Percentiles rank a stretch among this genome's conserved stretches.
Conservation (phyloP, 208 protist genomes). For the Blastocrithidia nonstop region DNA sequence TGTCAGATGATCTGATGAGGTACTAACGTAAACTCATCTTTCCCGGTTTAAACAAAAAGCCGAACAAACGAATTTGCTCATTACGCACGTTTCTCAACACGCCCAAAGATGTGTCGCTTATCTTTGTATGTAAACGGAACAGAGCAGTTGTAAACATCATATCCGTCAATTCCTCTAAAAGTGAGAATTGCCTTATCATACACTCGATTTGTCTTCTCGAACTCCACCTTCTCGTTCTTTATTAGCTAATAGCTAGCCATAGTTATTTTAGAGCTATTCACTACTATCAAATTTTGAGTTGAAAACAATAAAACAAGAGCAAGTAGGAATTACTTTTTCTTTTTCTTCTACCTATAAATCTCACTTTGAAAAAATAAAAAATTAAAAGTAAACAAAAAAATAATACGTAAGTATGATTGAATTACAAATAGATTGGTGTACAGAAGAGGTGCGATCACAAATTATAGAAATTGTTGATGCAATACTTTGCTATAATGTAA, state of each 20-base stretch:
- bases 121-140: slow-evolving; percentile 32
- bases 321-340: too few relatives aligned
- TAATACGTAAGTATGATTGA: too few relatives aligned
- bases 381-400: too few relatives aligned
- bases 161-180: slow-evolving; percentile 33
- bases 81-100: slow-evolving; percentile 21
- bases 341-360: too few relatives aligned
- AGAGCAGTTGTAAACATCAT: slow-evolving; percentile 46
- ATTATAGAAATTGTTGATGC: too few relatives aligned
- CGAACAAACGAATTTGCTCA: slow-evolving; percentile 30
- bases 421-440: too few relatives aligned
- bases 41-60: slow-evolving; percentile 34
- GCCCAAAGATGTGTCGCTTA: slow-evolving; percentile 30
- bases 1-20: slow-evolving; percentile 16
- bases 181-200: slow-evolving; percentile 30
- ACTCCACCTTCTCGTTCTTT: slow-evolving; percentile 15
- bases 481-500: too few relatives aligned
- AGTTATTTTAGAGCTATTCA: too few relatives aligned
- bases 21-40: slow-evolving; percentile 35
- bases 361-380: too few relatives aligned
- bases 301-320: slow-evolving; percentile 14
- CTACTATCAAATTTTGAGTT: too few relatives aligned
- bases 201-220: slow-evolving; percentile 14
- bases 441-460: too few relatives aligned
- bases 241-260: slow-evolving; percentile 15